These are phyloP conservation scores for Diaporthe vaccinii DNA, from an alignment of 2,329 filamentous ascomycete genomes.

Conservation along the genomic window DNA sequence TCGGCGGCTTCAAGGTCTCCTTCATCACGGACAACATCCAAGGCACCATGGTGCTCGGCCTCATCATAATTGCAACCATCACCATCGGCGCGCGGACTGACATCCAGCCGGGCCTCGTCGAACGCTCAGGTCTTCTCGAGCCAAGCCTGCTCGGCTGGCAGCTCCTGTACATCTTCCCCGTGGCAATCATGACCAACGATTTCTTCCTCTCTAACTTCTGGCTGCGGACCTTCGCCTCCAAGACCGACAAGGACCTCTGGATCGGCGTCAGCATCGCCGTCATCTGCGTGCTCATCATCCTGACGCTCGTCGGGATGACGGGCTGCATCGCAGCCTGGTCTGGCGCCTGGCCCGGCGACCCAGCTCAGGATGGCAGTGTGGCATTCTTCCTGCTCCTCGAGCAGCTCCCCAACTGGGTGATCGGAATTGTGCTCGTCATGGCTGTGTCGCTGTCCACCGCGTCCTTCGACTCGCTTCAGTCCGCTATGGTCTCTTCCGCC, in stretches of 20 bases:
- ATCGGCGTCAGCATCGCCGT: slow-evolving; percentile 80
- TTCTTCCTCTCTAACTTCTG: slow-evolving; percentile 90
- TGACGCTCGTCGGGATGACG: slow-evolving; percentile 79
- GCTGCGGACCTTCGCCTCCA: slow-evolving; percentile 86
- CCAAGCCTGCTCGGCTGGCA: slow-evolving; percentile 84
- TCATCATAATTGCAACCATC: slow-evolving; percentile 82
- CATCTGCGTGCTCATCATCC: slow-evolving; percentile 74
- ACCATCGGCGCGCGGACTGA: slow-evolving; percentile 82
- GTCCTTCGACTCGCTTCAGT: slow-evolving; percentile 85
- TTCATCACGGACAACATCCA: slow-evolving; percentile 89
- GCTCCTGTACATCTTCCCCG: slow-evolving; percentile 85
- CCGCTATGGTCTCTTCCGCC: slow-evolving; percentile 86
- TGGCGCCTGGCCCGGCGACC: slow-evolving; percentile 76
- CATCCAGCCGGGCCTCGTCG: slow-evolving; percentile 77
- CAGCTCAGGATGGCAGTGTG: slow-evolving; percentile 71
- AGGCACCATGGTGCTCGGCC: slow-evolving; percentile 80
- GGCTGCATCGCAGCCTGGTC: slow-evolving; percentile 86
- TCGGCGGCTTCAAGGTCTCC: slow-evolving; percentile 87
- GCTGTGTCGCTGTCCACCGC: slow-evolving; percentile 81
- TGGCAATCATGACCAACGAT: slow-evolving; percentile 86
- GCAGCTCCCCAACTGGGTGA: slow-evolving; percentile 82
- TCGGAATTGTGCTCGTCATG: slow-evolving; percentile 86
- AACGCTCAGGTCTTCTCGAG: slow-evolving; percentile 77
- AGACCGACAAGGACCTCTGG: slow-evolving; percentile 82
- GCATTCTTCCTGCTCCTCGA: slow-evolving; percentile 83